phyloP scores from a whole-genome alignment of 1,284 basidiomycete species.

The Apiotrichum domesticum region DNA sequence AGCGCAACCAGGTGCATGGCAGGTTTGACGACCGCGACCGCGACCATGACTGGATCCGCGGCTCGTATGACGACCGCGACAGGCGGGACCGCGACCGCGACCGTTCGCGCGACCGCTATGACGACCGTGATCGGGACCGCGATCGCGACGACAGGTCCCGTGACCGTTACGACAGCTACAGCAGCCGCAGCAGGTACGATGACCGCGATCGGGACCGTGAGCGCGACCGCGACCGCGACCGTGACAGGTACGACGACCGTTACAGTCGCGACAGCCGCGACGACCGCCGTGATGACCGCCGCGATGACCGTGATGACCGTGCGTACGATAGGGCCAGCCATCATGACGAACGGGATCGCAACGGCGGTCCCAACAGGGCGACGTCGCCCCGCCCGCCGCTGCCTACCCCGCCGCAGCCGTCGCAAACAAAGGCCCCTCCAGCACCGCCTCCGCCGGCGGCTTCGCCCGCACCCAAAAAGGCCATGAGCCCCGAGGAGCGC shows the following conservation, averaged over 20 bases:
- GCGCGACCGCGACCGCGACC: conserved; percentile 23
- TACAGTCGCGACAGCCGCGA: conserved; percentile 24
- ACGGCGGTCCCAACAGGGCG: conserved; percentile 21
- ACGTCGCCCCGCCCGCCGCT: conserved; percentile 7
- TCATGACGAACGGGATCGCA: conserved; percentile 27
- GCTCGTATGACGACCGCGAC: conserved; percentile 48
- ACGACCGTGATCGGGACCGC: conserved; percentile 38
- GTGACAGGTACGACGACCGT: conserved; percentile 14
- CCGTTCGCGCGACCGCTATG: conserved; percentile 28
- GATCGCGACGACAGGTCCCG: conserved; percentile 1
- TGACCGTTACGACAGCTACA: conserved; percentile 7
- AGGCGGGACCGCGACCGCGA: conserved; percentile 42
- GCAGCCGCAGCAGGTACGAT: conserved; percentile 5
- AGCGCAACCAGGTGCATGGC: conserved; percentile 73
- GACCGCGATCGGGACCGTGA: conserved; percentile 18
- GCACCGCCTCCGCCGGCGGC: conserved; percentile 25
- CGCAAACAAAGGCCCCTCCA: conserved; percentile 1
- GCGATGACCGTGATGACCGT: conserved; percentile 24
- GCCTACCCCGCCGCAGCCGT: not conserved
- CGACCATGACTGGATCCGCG: conserved; percentile 42
- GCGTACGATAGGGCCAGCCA: not conserved
- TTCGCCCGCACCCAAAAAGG: conserved; percentile 48
- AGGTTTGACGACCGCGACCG: conserved; percentile 55
- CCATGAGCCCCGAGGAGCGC: conserved; percentile 80
- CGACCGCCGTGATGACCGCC: conserved; percentile 21